Evolutionary conservation across 208 protist species (phyloP), one percentile per base, ranked within the genome.

Genomic region (Perkinsela sp.): DNA sequence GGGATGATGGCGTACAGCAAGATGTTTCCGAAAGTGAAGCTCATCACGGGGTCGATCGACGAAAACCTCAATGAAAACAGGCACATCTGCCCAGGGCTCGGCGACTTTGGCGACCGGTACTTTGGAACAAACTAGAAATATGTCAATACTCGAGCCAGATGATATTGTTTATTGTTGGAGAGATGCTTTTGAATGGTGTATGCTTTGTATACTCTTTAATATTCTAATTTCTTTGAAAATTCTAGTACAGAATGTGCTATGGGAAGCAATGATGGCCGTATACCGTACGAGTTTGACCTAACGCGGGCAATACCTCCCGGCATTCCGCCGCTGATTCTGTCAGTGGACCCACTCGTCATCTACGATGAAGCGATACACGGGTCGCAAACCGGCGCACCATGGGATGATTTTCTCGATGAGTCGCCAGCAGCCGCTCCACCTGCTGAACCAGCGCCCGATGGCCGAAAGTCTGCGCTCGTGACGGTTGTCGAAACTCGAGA

Each of bases 51-150:
- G 32, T 81, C 85, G 32, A 75, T 98, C 6, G 94, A 98, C 72
- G 80, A 85, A 1, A 75, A 75, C 48, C 78, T 98, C 31, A 83
- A 97, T 74, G 75, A 80, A 48, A 71, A 86, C 28, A 90, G 86
- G 72, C 96, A 92, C 77, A 97, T 97, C 70, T 31, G 94, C 1
- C 94, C 94, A 29, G 93, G 92, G 32, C 79, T 97, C 6, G 94
- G 94, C 32, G 93, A 97, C 78, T 96, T 96, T 78, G 93, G 93
- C 13, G 91, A 96, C 72, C 82, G 93, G 31, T 97, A 95, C 79
- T 96, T 96, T 72, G 90, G 92, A 70, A 94, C 87, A 31, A 73
- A 81, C 1, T 75, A 80, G 28, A 70, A 32, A 13, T 22, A 68
- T 13, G 13, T 16, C 28, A 16, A 13, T 68, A 29, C 30, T 13